A percentile compares a stretch with the other conserved stretches of the same genome.
phyloP scores from a whole-genome alignment of 169 alveolate genomes.

The Plasmodium ovale region DNA sequence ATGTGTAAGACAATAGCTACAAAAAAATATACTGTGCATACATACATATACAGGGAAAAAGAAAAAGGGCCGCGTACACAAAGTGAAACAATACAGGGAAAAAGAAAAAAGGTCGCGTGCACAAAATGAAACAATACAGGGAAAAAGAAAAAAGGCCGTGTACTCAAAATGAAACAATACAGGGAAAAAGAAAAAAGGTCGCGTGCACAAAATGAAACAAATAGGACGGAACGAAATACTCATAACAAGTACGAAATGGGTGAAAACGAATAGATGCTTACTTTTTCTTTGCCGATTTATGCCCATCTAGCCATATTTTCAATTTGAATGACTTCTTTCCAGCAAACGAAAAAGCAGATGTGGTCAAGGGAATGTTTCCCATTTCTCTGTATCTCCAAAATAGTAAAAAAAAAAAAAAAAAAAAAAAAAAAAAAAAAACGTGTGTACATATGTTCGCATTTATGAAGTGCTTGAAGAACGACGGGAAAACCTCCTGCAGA shows the following conservation, averaged over 20 bases:
- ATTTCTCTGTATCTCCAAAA: conserved; percentile 77
- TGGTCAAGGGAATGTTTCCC: conserved; percentile 74
- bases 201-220: not conserved
- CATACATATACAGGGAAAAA: too few species aligned
- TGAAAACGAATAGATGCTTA: not conserved
- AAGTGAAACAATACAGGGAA: not conserved
- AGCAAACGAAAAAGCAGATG: conserved; percentile 74
- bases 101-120: not conserved
- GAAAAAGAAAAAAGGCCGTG: not conserved
- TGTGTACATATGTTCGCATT: too few species aligned
- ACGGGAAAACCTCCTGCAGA: too few species aligned
- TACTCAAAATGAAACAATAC: not conserved
- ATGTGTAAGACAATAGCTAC: too few species aligned
- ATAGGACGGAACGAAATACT: not conserved
- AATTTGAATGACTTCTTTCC: conserved; percentile 76
- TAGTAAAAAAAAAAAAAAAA: conserved; percentile 27
- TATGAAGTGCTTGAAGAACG: too few species aligned
- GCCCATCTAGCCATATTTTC: conserved; percentile 77
- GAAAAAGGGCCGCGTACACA: not conserved
- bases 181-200: not conserved
- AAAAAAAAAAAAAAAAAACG: too few species aligned
- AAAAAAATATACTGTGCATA: too few species aligned
- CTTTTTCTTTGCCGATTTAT: conserved; percentile 75
- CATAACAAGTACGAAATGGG: not conserved
- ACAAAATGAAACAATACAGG: not conserved